Evolutionary conservation across 257 asterid genomes (phyloP).

Genomic region (Cruciata laevipes): DNA sequence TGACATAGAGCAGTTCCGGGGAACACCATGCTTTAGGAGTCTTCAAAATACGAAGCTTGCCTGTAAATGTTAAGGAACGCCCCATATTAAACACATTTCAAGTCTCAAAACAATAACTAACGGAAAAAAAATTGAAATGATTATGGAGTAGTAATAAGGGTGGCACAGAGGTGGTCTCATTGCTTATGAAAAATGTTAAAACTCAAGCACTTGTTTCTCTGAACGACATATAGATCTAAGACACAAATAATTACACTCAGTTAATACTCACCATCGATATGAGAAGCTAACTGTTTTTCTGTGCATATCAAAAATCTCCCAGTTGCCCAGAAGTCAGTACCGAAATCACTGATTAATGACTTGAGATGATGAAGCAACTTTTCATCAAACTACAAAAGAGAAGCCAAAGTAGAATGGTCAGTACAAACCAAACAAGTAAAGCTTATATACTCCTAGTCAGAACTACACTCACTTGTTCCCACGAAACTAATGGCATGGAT

Average conservation of each 20-base stretch:
- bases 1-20: slow-evolving; percentile 55
- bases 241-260: not conserved
- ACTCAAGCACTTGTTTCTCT: not conserved
- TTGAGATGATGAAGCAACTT: slow-evolving; percentile 49
- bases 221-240: not conserved
- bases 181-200: not conserved
- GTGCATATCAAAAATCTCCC: slow-evolving; percentile 63
- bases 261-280: slow-evolving; percentile 43
- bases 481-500: slow-evolving; percentile 60
- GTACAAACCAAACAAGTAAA: not conserved
- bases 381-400: slow-evolving; percentile 54
- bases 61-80: slow-evolving; percentile 27
- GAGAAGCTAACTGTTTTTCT: slow-evolving; percentile 56
- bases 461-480: slow-evolving; percentile 73
- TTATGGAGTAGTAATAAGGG: too few species aligned
- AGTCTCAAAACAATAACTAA: not conserved
- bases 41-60: slow-evolving; percentile 53
- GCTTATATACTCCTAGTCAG: slow-evolving; percentile 5
- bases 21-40: slow-evolving; percentile 39
- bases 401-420: slow-evolving; percentile 15
- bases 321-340: slow-evolving; percentile 62
- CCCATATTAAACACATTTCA: slow-evolving; percentile 6
- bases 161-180: not conserved
- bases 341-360: slow-evolving; percentile 39
- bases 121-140: not conserved